Base-by-base conservation (phyloP, 805 yeast species). In the Cephaloascus albidus region DNA sequence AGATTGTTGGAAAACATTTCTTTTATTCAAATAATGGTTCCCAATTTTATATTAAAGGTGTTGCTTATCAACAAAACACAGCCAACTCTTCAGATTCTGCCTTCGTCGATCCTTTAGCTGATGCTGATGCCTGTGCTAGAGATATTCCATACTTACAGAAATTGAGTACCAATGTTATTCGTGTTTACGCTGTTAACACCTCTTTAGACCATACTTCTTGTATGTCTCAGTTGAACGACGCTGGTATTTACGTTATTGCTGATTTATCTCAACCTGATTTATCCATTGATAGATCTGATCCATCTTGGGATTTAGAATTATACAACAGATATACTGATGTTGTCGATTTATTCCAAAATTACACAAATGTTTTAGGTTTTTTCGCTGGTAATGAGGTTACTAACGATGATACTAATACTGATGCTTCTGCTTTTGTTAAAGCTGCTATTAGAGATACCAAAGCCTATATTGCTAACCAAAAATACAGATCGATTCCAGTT, bases 351-450 rank as follows among this genome's bases (percentile, higher is more conserved):
- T 77, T 84, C 70, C 74, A 74, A 43, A 68, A 73, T 55, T 83
- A 82, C 61, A 72, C 85, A 52, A 84, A 83, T 58, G 70, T 81
- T 38, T 66, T 84, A 48, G 93, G 93, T 51, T 84, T 83, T 72
- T 83, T 83, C 58, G 90, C 90, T 36, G 90, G 90, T 71, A 84
- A 84, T 56, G 90, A 84, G 70, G 90, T 84, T 45, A 73, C 87
- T 53, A 82, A 83, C 62, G 70, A 75, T 50, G 57, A 56, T 26
- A 55, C 74, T 49, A 82, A 80, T 64, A 78, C 89, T 42, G 80
- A 70, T 45, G 81, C 90, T 42, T 83, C 90, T 40, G 81, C 90
- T 31, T 84, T 74, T 56, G 90, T 84, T 47, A 84, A 84, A 61
- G 90, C 90, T 45, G 90, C 90, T 23, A 61, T 84, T 42, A 77